Conservation (phyloP, 768 basidiomycete species). For the Pholiota microspora region DNA sequence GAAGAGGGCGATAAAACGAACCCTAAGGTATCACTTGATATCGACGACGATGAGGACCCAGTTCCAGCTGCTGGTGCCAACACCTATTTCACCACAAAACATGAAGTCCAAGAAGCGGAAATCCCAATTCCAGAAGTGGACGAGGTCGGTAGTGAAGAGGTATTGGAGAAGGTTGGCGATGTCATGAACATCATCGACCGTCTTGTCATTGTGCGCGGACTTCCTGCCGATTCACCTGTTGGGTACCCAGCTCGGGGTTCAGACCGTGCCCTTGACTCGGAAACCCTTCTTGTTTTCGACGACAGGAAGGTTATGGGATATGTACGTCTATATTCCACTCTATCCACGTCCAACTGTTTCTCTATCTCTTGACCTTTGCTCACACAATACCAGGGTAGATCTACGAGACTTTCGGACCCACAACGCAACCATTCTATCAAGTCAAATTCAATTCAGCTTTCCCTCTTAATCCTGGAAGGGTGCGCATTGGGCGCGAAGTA, state of each 20-base stretch:
- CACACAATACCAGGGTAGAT: constrained; percentile 48
- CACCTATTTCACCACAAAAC: constrained; percentile 60
- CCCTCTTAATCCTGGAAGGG: constrained; percentile 56
- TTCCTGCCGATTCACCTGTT: constrained; percentile 33
- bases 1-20: constrained; percentile 8
- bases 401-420: constrained; percentile 95
- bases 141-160: constrained; percentile 61
- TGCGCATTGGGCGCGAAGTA: constrained; percentile 58
- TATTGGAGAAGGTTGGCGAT: constrained; percentile 74
- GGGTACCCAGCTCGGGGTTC: constrained; percentile 38
- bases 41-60: constrained; percentile 57
- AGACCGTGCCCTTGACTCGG: constrained; percentile 77
- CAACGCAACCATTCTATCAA: constrained; percentile 86
- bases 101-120: constrained; percentile 62
- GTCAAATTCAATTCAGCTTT: constrained; percentile 73
- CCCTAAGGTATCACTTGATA: constrained; percentile 28
- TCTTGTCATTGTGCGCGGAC: constrained; percentile 71
- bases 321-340: constrained; percentile 45
- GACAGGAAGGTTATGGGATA: constrained; percentile 90
- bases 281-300: constrained; percentile 86
- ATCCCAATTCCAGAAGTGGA: constrained; percentile 62
- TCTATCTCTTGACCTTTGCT: constrained; percentile 1
- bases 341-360: constrained; percentile 8
- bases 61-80: constrained; percentile 35
- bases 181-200: constrained; percentile 73